Percentiles rank a stretch among this genome's conserved stretches.
Conservation (phyloP, 495 filamentous ascomycete genomes). For the Aspergillus carlsbadensis region DNA sequence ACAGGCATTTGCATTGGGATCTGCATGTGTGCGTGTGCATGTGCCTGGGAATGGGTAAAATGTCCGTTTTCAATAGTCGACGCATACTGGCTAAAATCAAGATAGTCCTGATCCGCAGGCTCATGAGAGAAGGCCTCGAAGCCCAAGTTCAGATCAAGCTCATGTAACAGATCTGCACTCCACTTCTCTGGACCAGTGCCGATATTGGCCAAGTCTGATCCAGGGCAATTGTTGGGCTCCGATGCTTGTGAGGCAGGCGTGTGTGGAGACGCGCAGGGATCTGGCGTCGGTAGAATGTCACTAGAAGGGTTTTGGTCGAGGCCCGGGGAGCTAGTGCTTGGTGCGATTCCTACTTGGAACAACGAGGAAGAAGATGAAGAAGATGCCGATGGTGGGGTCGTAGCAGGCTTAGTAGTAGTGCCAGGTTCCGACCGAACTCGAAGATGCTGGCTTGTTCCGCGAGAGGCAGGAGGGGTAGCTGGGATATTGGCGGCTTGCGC, state of each 20-base stretch:
- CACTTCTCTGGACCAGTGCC: slow-evolving; percentile 11
- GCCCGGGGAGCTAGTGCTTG: slow-evolving; percentile 7
- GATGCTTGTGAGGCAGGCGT: slow-evolving; percentile 37
- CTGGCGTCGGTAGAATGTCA: slow-evolving; percentile 36
- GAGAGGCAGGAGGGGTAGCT: slow-evolving; percentile 1
- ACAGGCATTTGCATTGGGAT: background rate
- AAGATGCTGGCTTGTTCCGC: slow-evolving; percentile 15
- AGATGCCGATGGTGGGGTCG: background rate
- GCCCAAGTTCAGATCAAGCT: slow-evolving; percentile 29
- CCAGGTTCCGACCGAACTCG: slow-evolving; percentile 27
- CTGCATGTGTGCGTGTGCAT: background rate
- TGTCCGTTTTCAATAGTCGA: slow-evolving; percentile 26
- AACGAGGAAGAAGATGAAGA: slow-evolving; percentile 1
- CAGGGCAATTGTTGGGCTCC: slow-evolving; percentile 1
- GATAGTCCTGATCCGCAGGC: slow-evolving; percentile 33
- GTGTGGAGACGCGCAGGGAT: slow-evolving; percentile 39
- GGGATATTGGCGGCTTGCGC: slow-evolving; percentile 16
- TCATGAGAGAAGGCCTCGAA: slow-evolving; percentile 24
- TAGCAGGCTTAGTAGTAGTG: background rate
- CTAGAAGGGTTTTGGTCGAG: slow-evolving; percentile 17
- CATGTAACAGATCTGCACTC: slow-evolving; percentile 24
- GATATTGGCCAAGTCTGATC: slow-evolving; percentile 8
- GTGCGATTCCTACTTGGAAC: background rate
- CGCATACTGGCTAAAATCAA: slow-evolving; percentile 42
- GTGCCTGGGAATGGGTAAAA: background rate